Percentiles rank a stretch among this genome's conserved stretches.
Conservation (phyloP, 371 early-diverging fungal species). For the Enterospora canceri region DNA sequence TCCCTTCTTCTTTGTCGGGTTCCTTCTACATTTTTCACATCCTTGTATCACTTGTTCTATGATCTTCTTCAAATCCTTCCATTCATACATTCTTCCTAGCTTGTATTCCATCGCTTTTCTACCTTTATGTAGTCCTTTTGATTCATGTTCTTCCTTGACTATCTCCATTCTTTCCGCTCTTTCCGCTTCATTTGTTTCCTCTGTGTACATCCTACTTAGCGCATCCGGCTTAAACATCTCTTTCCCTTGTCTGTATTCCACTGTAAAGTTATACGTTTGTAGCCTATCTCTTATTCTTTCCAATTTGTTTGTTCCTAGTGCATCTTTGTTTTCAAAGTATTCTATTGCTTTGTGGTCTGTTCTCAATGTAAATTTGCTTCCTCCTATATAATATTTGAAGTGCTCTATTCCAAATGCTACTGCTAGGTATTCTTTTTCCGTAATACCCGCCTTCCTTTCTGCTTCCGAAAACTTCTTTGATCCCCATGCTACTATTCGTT, state of each 20-base stretch:
- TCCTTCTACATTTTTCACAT: conserved; percentile 15
- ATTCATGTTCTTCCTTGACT: conserved; percentile 3
- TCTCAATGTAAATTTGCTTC: conserved; percentile 24
- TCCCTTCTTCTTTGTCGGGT: conserved; percentile 7
- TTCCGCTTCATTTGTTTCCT: neutral
- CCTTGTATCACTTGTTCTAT: conserved; percentile 7
- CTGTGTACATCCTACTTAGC: conserved; percentile 20
- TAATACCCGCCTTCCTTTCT: conserved; percentile 21
- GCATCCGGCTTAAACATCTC: conserved; percentile 20
- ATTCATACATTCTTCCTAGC: too few relatives aligned
- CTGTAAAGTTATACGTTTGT: conserved; percentile 17
- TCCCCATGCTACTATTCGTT: conserved; percentile 11
- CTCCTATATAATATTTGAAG: conserved; percentile 30
- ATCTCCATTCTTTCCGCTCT: conserved; percentile 1
- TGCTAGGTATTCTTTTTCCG: conserved; percentile 38
- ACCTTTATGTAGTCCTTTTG: conserved; percentile 2
- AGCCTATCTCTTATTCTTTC: conserved; percentile 27
- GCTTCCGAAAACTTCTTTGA: conserved; percentile 16
- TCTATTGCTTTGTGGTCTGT: conserved; percentile 44
- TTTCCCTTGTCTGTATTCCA: conserved; percentile 22
- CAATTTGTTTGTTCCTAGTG: conserved; percentile 14
- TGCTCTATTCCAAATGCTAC: conserved; percentile 20
- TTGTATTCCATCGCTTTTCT: conserved; percentile 1
- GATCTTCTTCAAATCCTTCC: conserved; percentile 6
- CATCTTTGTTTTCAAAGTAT: conserved; percentile 19